Conservation (phyloP, 805 yeast species). For the Candida sakaeoensis region DNA sequence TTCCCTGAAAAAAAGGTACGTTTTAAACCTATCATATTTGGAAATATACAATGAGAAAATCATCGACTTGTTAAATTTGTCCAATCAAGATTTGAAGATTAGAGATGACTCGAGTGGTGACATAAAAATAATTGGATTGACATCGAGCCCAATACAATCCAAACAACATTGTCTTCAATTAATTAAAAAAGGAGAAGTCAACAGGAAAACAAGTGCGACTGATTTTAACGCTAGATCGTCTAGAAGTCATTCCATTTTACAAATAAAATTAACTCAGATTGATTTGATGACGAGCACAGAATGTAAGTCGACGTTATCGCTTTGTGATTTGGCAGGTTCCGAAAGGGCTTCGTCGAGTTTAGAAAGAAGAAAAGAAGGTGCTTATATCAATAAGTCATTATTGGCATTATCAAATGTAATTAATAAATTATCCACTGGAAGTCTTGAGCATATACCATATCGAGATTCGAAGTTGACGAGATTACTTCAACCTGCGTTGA, state of each 20-base stretch:
- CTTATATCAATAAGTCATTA: constrained; percentile 86
- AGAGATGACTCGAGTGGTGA: constrained; percentile 68
- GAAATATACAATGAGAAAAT: constrained; percentile 88
- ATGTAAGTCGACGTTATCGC: constrained; percentile 60
- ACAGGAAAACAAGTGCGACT: constrained; percentile 80
- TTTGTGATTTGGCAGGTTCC: constrained; percentile 97
- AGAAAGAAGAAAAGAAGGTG: constrained; percentile 90
- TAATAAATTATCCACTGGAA: constrained; percentile 57
- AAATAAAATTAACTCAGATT: constrained; percentile 52
- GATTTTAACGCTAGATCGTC: constrained; percentile 86
- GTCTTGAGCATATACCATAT: constrained; percentile 75
- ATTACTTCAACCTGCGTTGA: constrained; percentile 83
- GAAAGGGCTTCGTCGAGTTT: constrained; percentile 72
- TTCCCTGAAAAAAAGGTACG: constrained; percentile 24
- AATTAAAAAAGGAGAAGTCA: constrained; percentile 66
- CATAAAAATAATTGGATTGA: constrained; percentile 70
- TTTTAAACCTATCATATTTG: constrained; percentile 64
- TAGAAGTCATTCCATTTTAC: constrained; percentile 86
- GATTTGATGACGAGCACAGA: constrained; percentile 38
- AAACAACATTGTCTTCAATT: constrained; percentile 58
- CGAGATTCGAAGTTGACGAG: constrained; percentile 92
- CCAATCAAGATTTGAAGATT: not conserved
- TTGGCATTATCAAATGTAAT: constrained; percentile 92
- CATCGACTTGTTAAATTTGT: constrained; percentile 60
- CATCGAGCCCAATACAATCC: constrained; percentile 53